Evolutionary conservation across 2,329 filamentous ascomycete genomes (phyloP).

Genomic region (Diaporthe citri): DNA sequence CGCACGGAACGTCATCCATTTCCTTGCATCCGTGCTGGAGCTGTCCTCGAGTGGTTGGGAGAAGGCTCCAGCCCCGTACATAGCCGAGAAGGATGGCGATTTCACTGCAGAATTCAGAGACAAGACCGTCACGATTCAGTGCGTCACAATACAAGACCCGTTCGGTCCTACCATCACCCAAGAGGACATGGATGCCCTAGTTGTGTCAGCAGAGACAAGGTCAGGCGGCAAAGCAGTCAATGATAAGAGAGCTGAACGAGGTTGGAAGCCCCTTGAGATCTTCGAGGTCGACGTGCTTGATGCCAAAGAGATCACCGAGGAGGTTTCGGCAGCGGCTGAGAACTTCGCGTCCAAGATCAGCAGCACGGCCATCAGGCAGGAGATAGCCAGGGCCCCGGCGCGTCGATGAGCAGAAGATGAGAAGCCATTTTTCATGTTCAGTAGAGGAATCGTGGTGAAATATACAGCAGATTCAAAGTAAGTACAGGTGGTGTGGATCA

Average conservation of each 20-base stretch:
- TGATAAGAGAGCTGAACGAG: constrained; percentile 79
- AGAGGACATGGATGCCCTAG: constrained; percentile 80
- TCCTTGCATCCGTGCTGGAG: constrained; percentile 75
- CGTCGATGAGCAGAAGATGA: constrained; percentile 16
- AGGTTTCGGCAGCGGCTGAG: constrained; percentile 58
- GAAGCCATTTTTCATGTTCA: neutral
- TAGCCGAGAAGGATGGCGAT: constrained; percentile 54
- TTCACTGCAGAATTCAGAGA: constrained; percentile 70
- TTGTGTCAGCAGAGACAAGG: constrained; percentile 90
- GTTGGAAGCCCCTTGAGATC: constrained; percentile 81
- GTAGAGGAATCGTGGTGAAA: constrained; percentile 10
- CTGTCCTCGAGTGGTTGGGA: constrained; percentile 58
- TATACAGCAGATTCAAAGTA: constrained; percentile 17
- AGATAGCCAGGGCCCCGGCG: constrained; percentile 52
- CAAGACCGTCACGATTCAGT: constrained; percentile 75
- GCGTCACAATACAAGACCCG: constrained; percentile 87
- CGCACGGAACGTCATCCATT: constrained; percentile 76
- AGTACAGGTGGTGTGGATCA: constrained; percentile 8
- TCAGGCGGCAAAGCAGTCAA: constrained; percentile 89
- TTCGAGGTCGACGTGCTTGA: constrained; percentile 94
- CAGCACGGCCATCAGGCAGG: constrained; percentile 83
- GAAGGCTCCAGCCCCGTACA: constrained; percentile 53
- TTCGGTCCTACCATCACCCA: constrained; percentile 93
- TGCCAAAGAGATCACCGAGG: constrained; percentile 66
- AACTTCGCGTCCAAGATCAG: constrained; percentile 88